Evolutionary conservation across 805 yeast species (phyloP), one percentile per base, ranked within the genome.

Genomic region (Yamadazyma olivae): DNA sequence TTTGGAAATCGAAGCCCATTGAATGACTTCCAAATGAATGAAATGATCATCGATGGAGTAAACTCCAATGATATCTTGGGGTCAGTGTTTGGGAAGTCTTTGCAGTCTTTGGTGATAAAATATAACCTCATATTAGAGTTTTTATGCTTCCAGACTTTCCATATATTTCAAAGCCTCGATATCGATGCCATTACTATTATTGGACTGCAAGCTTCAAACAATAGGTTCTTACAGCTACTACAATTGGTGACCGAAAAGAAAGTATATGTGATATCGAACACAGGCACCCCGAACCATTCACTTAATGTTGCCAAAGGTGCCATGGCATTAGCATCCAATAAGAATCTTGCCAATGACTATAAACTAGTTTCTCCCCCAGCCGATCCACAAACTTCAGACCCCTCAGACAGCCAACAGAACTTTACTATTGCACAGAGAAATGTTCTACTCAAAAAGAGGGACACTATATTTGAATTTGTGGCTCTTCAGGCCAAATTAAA

Each of bases 1-100:
- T 61, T 66, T 32, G 84, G 84, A 1, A 79, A 77, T 46, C 61
- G 84, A 49, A 71, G 79, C 6, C 83, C 83, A 0, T 72, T 57
- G 43, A 71, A 67, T 35, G 75, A 75, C 46, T 64, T 74, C 8
- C 32, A 53, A 2, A 65, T 78, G 72, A 57, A 70, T 35, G 79
- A 79, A 23, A 57, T 66, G 32, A 54, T 62, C 29, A 69, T 75
- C 7, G 81, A 79, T 12, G 79, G 75, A 22, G 53, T 31, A 27
- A 60, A 60, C 29, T 37, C 45, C 10, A 28, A 48, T 12, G 30
- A 39, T 8, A 18, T 17, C 6, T 23, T 15, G n/a, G 30, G 37
- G 36, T 39, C 30, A 12, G 37, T 66, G 22, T 51, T 58, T 5
- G 69, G 64, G 20, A 36, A 43, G 3, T 55, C 67, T 2, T 14